Conservation (phyloP, 2,329 filamentous ascomycete species). For the Exophiala oligosperma region DNA sequence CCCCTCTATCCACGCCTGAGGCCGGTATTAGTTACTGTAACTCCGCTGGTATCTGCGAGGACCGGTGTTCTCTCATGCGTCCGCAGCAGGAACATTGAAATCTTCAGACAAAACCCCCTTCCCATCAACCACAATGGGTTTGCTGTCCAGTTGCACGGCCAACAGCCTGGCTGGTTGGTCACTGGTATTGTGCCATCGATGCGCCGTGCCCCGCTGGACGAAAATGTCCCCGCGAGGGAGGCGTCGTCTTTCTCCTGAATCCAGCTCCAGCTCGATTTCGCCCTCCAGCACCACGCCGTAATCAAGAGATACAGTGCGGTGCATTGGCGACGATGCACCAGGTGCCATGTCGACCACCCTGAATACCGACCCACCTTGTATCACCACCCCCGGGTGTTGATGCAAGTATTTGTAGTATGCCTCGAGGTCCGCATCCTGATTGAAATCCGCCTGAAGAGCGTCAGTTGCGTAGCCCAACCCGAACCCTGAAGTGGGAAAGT, state of each 20-base stretch:
- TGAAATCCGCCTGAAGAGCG: conserved; percentile 16
- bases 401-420: conserved; percentile 20
- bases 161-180: conserved; percentile 23
- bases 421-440: conserved; percentile 17
- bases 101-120: conserved; percentile 16
- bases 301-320: conserved; percentile 55
- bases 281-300: conserved; percentile 58
- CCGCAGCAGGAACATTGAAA: not conserved
- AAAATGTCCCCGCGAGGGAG: conserved; percentile 49
- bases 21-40: not conserved
- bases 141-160: conserved; percentile 23
- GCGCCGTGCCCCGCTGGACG: conserved; percentile 22
- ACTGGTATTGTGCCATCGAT: conserved; percentile 41
- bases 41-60: not conserved
- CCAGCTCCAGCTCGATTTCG: conserved; percentile 51
- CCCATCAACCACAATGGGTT: conserved; percentile 14
- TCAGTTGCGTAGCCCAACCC: conserved; percentile 22
- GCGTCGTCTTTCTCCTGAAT: conserved; percentile 48
- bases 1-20: not conserved
- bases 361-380: conserved; percentile 24
- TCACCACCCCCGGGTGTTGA: conserved; percentile 20
- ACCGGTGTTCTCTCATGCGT: not conserved
- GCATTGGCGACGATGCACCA: conserved; percentile 45
- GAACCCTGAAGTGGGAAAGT: conserved; percentile 16
- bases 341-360: conserved; percentile 44